phyloP scores from a whole-genome alignment of 2,329 filamentous ascomycete genomes.

The Aspergillus viridinutans region DNA sequence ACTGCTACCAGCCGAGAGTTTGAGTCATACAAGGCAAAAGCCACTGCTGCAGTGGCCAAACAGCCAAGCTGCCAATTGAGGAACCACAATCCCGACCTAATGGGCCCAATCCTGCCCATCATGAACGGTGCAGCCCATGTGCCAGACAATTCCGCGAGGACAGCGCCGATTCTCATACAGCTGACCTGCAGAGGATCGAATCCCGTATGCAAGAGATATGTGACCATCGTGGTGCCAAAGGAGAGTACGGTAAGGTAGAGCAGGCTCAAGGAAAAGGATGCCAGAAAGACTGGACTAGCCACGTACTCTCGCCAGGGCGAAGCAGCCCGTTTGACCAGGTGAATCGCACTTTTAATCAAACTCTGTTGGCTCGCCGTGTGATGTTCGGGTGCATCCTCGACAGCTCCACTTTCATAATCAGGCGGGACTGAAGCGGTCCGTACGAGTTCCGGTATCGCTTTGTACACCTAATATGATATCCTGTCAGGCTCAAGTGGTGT shows the following conservation, averaged over 20 bases:
- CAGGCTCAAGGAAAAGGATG: conserved; percentile 49
- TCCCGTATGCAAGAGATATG: conserved; percentile 50
- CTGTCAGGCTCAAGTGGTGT: not conserved
- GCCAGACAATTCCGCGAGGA: conserved; percentile 50
- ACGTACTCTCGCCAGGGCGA: conserved; percentile 27
- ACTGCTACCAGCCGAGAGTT: conserved; percentile 39
- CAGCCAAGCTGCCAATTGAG: conserved; percentile 63
- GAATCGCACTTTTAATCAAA: not conserved
- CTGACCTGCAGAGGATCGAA: conserved; percentile 49
- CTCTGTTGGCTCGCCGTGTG: conserved; percentile 34
- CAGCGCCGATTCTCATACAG: conserved; percentile 44
- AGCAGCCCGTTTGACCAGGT: conserved; percentile 5
- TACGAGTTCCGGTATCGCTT: conserved; percentile 17
- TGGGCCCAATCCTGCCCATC: conserved; percentile 51
- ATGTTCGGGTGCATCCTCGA: not conserved
- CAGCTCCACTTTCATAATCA: not conserved
- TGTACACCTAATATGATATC: conserved; percentile 12
- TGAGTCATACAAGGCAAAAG: conserved; percentile 38
- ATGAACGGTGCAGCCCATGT: conserved; percentile 51
- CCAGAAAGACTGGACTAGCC: conserved; percentile 31
- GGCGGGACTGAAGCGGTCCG: not conserved
- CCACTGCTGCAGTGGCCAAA: conserved; percentile 43
- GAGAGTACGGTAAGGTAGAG: conserved; percentile 55
- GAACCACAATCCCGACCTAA: conserved; percentile 68
- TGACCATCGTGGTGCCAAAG: conserved; percentile 54